Conservation (phyloP, 352 stramenopile genomes). For the Phytophthora foliorum region DNA sequence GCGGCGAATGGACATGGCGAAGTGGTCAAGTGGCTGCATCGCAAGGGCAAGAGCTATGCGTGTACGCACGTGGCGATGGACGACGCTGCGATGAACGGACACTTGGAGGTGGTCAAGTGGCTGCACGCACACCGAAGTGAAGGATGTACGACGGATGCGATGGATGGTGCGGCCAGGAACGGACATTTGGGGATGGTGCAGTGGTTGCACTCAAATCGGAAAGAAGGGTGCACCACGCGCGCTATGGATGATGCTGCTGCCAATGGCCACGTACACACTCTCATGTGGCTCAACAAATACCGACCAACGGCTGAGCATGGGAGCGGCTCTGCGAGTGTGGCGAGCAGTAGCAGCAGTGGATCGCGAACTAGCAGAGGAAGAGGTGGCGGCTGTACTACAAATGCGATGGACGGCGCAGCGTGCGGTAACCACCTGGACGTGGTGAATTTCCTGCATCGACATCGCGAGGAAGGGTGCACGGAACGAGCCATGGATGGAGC, state of each 20-base stretch:
- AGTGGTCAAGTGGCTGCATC: conserved; percentile 43
- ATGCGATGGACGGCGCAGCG: conserved; percentile 43
- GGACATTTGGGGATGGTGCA: conserved; percentile 41
- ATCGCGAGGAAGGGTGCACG: conserved; percentile 48
- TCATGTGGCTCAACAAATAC: conserved; percentile 48
- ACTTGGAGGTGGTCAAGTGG: conserved; percentile 49
- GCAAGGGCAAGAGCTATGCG: conserved; percentile 30
- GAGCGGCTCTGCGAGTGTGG: conserved; percentile 17
- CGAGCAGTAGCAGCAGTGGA: conserved; percentile 27
- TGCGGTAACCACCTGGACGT: conserved; percentile 39
- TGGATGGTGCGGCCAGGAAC: conserved; percentile 39
- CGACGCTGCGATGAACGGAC: conserved; percentile 44
- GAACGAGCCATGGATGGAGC: conserved; percentile 43
- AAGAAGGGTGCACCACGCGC: conserved; percentile 39
- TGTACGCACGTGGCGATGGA: conserved; percentile 50
- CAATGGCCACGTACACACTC: conserved; percentile 41
- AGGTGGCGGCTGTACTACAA: conserved; percentile 39
- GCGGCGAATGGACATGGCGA: conserved; percentile 39
- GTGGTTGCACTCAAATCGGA: conserved; percentile 41
- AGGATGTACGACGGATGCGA: conserved; percentile 35
- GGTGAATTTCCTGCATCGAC: conserved; percentile 46
- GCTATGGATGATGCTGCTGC: conserved; percentile 53
- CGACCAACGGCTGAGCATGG: conserved; percentile 17
- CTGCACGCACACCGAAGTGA: conserved; percentile 34
- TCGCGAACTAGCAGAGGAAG: conserved; percentile 14